Percentiles rank a stretch among this genome's conserved stretches.
These are phyloP conservation scores for Phaeophleospora eucalypticola DNA, from an alignment of 2,329 filamentous ascomycete species.

Conservation along the genomic window DNA sequence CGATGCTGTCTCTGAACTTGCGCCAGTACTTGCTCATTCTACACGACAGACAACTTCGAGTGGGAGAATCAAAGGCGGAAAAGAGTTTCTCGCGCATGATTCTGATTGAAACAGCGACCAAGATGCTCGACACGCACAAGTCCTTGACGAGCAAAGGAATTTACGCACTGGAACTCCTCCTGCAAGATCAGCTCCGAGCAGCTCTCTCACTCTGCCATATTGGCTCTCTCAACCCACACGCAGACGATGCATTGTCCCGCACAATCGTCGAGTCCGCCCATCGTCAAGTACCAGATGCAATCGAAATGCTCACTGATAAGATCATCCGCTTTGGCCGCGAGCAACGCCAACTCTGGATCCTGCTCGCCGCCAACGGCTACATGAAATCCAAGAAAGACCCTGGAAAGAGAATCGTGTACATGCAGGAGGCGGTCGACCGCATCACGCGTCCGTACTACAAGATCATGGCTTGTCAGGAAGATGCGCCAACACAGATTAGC, in stretches of 20 bases:
- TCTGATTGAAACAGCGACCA: constrained; percentile 25
- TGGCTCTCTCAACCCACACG: constrained; percentile 20
- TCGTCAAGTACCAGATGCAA: constrained; percentile 22
- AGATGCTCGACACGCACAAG: constrained; percentile 27
- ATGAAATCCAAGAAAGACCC: constrained; percentile 27
- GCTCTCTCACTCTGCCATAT: constrained; percentile 28
- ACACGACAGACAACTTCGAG: constrained; percentile 29
- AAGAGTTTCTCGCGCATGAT: constrained; percentile 30
- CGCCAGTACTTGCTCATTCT: constrained; percentile 31
- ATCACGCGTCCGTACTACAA: constrained; percentile 29
- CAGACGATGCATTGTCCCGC: constrained; percentile 20
- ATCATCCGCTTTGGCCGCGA: constrained; percentile 29
- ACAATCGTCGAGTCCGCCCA: constrained; percentile 23
- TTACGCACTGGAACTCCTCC: constrained; percentile 26
- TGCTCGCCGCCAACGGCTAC: constrained; percentile 26
- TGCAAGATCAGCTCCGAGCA: constrained; percentile 29
- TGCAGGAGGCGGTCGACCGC: constrained; percentile 32
- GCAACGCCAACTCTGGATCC: constrained; percentile 30
- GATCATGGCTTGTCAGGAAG: constrained; percentile 31
- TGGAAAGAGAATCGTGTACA: constrained; percentile 19
- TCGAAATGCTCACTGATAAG: constrained; percentile 29
- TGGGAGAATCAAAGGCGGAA: constrained; percentile 23
- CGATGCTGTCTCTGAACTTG: constrained; percentile 28
- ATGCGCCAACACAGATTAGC: constrained; percentile 4
- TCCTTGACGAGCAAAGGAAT: constrained; percentile 22